Base-by-base conservation (phyloP, 306 rosid species). In the Ammopiptanthus mongolicus region DNA sequence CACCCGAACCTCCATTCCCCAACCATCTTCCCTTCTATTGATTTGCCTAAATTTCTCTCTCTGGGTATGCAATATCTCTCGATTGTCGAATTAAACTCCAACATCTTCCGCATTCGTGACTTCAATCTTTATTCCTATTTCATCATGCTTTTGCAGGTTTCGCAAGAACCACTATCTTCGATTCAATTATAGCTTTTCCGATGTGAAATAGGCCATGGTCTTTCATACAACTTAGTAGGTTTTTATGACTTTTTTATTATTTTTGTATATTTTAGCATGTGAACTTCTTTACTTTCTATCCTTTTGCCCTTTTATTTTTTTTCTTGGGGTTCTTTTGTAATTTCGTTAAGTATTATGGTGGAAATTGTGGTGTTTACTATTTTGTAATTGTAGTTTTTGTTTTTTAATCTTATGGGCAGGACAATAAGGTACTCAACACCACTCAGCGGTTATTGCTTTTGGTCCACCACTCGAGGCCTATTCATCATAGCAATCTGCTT, bases 391-490 rank as follows among this genome's bases (percentile, higher is more conserved):
- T 67, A 50, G 51, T 68, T 18, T 42, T 42, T 60, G n/a, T n/a
- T n/a, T n/a, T n/a, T 28, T 28, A 2, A 28, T 28, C 3, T 28
- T 62, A 4, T 0, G 56, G 8, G 55, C 84, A 81, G 84, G 84
- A 81, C 78, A 75, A 68, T 11, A 80, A 81, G 81, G 55, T 75
- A 18, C 78, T 81, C 51, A 75, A 2, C 56, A 51, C 81, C 33
- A 33, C 90, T 23, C 91, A 93, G 58, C 89, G 97, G 11, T 76
- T 93, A 77, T 87, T 69, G 97, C 87, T 8, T 93, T 90, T 80
- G 58, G 93, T 56, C 63, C 91, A 51, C 88, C 91, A 56, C 88
- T 89, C 31, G 97, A 85, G 59, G 75, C 98, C n/a, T 90, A 89
- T 82, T 86, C 97, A 41, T 84, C 97, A 6, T 91, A 89, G 82